Evolutionary conservation across 2,329 filamentous ascomycete species (phyloP), one percentile per base, ranked within the genome.

Genomic region (Cadophora luteo-olivacea): DNA sequence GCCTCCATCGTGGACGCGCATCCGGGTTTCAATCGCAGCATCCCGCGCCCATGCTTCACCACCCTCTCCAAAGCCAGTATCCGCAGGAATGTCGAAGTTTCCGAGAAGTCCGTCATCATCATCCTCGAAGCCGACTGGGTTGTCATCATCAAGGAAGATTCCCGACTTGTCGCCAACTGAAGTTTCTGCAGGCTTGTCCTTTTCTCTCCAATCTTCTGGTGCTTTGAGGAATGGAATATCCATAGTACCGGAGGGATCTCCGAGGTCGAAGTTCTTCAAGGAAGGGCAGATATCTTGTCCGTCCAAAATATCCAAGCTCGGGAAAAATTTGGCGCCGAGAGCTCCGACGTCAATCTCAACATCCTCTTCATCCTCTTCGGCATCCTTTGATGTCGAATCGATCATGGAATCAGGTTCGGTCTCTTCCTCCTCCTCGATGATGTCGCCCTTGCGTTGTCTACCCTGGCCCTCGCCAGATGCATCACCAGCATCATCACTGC

Each of bases 21-120:
- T 91, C 81, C 97, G 93, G 52, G 92, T 93, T 75, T 95, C 92
- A 24, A 95, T 82, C 12, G 92, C 94, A 51, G 94, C 94, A 79
- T 97, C 93, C 74, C 90, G 89, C 5, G 95, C 96, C 95, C 96
- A 99, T 0, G 91, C 93, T 79, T 99, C 96, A 71, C 96, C 96
- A 69, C 96, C 96, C 78, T 98, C 94, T 32, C 96, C 96, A 77
- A 99, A 99, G 14, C 92, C 92, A 66, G 93, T 87, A 71, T 97
- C 91, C 7, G 82, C 83, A 48, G 82, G 82, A 45, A 87, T 82
- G 70, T 93, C 91, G 64, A 93, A 93, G 58, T 86, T 90, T 54
- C 89, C 92, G 48, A 94, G 82, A 5, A 83, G 81, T 48, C 86
- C 87, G 71, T 90, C 86, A 72, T 94, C 93, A 73, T 94, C 92